phyloP scores from a whole-genome alignment of 257 asterid genomes.

The Leptodermis oblonga region DNA sequence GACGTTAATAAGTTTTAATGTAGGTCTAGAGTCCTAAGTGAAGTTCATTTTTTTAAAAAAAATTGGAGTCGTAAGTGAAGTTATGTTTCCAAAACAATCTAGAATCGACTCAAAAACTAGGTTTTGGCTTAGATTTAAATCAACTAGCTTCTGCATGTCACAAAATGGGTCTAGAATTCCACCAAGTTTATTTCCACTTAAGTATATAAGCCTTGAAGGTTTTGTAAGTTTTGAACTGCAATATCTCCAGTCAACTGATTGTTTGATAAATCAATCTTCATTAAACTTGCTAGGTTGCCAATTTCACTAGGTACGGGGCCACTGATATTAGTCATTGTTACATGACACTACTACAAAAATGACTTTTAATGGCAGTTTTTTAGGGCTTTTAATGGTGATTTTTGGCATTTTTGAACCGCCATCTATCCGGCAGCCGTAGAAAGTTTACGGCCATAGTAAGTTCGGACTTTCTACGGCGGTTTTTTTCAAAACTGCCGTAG shows the following conservation, averaged over 20 bases:
- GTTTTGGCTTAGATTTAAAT: neutral
- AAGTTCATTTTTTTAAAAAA: too few relatives aligned
- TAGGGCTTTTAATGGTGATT: too few relatives aligned
- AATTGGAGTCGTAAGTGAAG: neutral
- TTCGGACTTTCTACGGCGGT: too few relatives aligned
- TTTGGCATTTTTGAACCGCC: too few relatives aligned
- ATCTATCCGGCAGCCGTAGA: too few relatives aligned
- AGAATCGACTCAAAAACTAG: neutral
- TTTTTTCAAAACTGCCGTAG: too few relatives aligned
- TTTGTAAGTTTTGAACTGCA: constrained; percentile 22
- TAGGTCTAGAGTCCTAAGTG: neutral
- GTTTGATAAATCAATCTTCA: neutral
- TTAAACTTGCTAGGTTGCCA: neutral
- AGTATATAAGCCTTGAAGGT: constrained; percentile 17
- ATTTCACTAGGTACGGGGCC: neutral
- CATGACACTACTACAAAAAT: too few relatives aligned
- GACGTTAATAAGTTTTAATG: too few relatives aligned
- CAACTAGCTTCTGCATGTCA: neutral
- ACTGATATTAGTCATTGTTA: neutral
- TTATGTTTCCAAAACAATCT: constrained; percentile 2
- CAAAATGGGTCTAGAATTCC: neutral
- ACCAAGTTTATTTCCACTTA: neutral
- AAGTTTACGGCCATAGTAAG: too few relatives aligned
- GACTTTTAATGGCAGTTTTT: too few relatives aligned
- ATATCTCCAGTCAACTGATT: constrained; percentile 28